Base-by-base conservation (phyloP, 2,329 filamentous ascomycete genomes). In the Penicillium sp. region DNA sequence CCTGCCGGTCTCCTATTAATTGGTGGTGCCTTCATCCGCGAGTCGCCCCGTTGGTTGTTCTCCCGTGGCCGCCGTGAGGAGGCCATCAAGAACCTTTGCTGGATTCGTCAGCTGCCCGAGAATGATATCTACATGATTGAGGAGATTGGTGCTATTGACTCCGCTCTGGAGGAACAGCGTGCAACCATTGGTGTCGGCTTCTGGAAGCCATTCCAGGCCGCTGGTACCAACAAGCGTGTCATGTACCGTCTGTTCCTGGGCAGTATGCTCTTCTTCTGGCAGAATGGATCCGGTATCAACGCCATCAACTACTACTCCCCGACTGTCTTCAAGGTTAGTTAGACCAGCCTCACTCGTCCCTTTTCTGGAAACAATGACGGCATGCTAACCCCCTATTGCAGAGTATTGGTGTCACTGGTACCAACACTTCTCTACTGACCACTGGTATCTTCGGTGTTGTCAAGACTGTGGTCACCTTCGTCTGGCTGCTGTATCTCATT, bases 401-500 rank as follows among this genome's bases (percentile, higher is more conserved):
- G 62, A 84, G 82, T 13, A 84, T 91, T 43, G 88, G 88, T 14
- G 79, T 90, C 14, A 82, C 76, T 0, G 85, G 85, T 5, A 85
- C 83, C 26, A 88, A 84, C 57, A 83, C 82, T 4, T 81, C 82
- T 13, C 81, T 89, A 63, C 77, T 89, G 38, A 90, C 89, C 0
- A 93, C 90, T 0, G 90, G 90, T 26, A 86, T 93, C 64, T 93
- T 91, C 67, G 90, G 90, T 52, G 87, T 92, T 1, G 88, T 93
- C 71, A 92, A 92, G 81, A 91, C 89, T 0, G 76, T 83, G 0
- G 76, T 89, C 43, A 91, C 89, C 0, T 74, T 92, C 33, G 61
- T 92, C 63, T 92, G 89, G 87, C 81, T 91, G 14, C 78, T 91
- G 61, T 85, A 84, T 72, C 81, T 91, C 49, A 87, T 91, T 63